Conservation (phyloP, 257 asterid species). For the Primulina huaijiensis region DNA sequence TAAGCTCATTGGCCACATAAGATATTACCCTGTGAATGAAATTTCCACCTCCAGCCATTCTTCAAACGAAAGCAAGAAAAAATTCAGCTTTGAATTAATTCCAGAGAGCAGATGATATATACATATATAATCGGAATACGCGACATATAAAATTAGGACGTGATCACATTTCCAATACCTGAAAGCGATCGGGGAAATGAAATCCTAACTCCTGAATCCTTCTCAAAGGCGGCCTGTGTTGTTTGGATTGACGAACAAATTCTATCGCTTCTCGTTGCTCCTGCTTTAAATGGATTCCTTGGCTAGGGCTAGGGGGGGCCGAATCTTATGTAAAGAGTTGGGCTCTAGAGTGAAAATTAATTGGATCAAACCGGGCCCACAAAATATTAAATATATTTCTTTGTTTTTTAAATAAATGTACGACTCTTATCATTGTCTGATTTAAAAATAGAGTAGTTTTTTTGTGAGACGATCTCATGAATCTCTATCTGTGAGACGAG, state of each 20-base stretch:
- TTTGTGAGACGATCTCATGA: no score
- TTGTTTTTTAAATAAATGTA: no score
- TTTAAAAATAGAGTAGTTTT: no score
- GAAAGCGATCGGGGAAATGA: slow-evolving; percentile 2
- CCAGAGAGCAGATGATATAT: no score
- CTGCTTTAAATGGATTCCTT: slow-evolving; percentile 37
- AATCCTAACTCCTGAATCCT: slow-evolving; percentile 30
- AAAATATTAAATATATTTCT: no score
- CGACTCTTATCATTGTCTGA: no score
- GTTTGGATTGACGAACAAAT: no score
- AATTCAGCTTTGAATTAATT: background rate
- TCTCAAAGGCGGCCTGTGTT: background rate
- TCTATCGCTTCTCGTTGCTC: no score
- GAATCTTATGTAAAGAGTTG: background rate
- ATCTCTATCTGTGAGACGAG: no score
- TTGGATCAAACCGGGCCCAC: background rate
- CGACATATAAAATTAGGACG: background rate
- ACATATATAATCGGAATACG: background rate
- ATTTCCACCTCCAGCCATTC: slow-evolving; percentile 83
- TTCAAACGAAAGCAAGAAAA: background rate
- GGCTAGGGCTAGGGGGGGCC: background rate
- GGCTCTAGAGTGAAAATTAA: background rate
- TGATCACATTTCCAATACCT: slow-evolving; percentile 15
- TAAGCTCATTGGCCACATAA: slow-evolving; percentile 57
- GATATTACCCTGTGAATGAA: slow-evolving; percentile 57